These are phyloP conservation scores for Ceratocystis destructans DNA, from an alignment of 2,329 filamentous ascomycete genomes.

Conservation along the genomic window DNA sequence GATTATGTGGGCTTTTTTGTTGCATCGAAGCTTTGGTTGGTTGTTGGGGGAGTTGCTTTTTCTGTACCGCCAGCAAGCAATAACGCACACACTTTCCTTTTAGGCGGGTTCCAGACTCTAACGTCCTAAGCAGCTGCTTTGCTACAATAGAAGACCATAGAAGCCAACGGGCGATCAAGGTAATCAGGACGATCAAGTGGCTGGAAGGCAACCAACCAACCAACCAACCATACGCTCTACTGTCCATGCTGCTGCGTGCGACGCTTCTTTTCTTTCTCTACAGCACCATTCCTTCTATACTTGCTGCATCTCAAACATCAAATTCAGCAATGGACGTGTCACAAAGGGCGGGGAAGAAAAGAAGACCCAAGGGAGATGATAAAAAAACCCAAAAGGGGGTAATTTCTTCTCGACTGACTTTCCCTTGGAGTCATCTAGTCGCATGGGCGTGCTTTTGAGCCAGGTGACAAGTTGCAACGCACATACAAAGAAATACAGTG, in stretches of 20 bases:
- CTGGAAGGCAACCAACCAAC: neutral
- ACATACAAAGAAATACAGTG: neutral
- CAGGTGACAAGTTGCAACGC: neutral
- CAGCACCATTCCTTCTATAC: neutral
- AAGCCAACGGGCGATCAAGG: neutral
- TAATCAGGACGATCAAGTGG: neutral
- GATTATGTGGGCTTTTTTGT: conserved; percentile 15
- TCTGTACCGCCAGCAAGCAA: neutral
- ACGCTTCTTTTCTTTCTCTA: neutral
- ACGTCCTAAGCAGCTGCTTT: neutral
- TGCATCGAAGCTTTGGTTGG: conserved; percentile 4
- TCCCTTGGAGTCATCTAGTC: neutral
- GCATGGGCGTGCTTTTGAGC: neutral
- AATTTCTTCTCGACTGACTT: neutral
- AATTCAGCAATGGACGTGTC: no score
- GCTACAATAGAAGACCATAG: neutral
- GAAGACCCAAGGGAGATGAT: neutral
- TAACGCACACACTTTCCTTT: neutral
- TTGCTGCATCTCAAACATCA: no score
- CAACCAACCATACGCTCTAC: neutral
- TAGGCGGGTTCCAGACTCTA: neutral
- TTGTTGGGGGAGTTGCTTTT: conserved; percentile 12
- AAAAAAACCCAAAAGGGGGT: neutral
- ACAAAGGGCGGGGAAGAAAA: neutral
- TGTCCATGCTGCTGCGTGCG: neutral